Evolutionary conservation across 257 asterid genomes (phyloP).

Genomic region (Ilex asprella): DNA sequence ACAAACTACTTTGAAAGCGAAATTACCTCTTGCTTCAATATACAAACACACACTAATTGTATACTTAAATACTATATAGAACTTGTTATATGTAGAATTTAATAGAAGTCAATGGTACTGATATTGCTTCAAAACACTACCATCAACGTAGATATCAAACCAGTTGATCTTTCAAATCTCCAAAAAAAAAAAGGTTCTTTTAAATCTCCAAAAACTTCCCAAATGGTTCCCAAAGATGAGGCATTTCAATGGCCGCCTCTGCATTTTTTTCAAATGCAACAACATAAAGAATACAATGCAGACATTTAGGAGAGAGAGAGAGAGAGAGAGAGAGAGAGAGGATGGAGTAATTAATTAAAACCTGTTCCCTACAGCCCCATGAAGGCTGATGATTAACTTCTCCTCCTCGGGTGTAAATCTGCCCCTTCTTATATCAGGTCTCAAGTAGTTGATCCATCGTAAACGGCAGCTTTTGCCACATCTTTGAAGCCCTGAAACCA

Average conservation of each 20-base stretch:
- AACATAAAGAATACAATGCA: neutral
- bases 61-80: neutral
- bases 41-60: neutral
- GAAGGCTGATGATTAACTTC: slow-evolving; percentile 79
- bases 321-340: neutral
- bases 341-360: slow-evolving; percentile 13
- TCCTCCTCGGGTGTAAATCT: slow-evolving; percentile 85
- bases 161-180: no score
- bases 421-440: slow-evolving; percentile 93
- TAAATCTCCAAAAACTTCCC: no score
- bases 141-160: no score
- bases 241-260: no score
- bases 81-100: neutral
- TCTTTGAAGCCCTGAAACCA: slow-evolving; percentile 69
- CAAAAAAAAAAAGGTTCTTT: no score
- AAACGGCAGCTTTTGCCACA: slow-evolving; percentile 91
- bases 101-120: no score
- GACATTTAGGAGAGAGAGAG: neutral
- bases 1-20: slow-evolving; percentile 13
- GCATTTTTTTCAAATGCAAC: neutral
- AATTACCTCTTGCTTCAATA: neutral
- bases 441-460: slow-evolving; percentile 91
- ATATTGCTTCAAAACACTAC: no score
- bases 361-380: slow-evolving; percentile 96
- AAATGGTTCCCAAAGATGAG: no score